Conservation (phyloP, 164 flowering plant genomes). For the Hamamelis virginiana region DNA sequence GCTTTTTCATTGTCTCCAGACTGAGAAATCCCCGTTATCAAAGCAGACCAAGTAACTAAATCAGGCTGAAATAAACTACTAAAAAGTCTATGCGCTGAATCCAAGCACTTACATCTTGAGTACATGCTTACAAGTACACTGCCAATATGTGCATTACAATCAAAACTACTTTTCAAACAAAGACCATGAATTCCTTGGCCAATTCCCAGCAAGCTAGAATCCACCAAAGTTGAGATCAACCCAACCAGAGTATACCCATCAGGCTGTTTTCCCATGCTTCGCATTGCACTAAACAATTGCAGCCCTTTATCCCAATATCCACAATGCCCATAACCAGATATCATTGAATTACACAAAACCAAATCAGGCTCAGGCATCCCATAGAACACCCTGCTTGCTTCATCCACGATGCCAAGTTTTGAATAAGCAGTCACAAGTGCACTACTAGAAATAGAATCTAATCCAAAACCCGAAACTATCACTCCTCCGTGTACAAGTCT, state of each 20-base stretch:
- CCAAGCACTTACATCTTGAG: constrained; percentile 52
- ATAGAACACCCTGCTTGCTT: constrained; percentile 52
- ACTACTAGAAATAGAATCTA: constrained; percentile 51
- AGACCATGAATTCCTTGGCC: constrained; percentile 64
- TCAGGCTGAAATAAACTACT: constrained; percentile 48
- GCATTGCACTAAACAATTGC: constrained; percentile 47
- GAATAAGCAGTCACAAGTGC: constrained; percentile 71
- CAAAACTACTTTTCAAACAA: constrained; percentile 55
- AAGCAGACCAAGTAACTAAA: constrained; percentile 73
- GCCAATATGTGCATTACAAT: constrained; percentile 47
- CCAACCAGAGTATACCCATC: constrained; percentile 76
- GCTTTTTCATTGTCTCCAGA: constrained; percentile 48
- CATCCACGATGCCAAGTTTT: constrained; percentile 46
- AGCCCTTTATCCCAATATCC: constrained; percentile 53
- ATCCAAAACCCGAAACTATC: constrained; percentile 48
- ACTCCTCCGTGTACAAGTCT: constrained; percentile 53
- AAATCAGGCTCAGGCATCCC: constrained; percentile 54
- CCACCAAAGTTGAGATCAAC: constrained; percentile 41
- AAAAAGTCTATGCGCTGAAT: constrained; percentile 54
- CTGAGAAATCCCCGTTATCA: constrained; percentile 65
- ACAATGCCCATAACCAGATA: constrained; percentile 49
- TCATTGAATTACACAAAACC: no score
- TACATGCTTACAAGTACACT: constrained; percentile 79
- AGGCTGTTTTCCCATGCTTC: constrained; percentile 36
- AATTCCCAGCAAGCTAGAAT: constrained; percentile 29